Conservation (phyloP, 2,329 filamentous ascomycete genomes). For the Hortaea werneckii region DNA sequence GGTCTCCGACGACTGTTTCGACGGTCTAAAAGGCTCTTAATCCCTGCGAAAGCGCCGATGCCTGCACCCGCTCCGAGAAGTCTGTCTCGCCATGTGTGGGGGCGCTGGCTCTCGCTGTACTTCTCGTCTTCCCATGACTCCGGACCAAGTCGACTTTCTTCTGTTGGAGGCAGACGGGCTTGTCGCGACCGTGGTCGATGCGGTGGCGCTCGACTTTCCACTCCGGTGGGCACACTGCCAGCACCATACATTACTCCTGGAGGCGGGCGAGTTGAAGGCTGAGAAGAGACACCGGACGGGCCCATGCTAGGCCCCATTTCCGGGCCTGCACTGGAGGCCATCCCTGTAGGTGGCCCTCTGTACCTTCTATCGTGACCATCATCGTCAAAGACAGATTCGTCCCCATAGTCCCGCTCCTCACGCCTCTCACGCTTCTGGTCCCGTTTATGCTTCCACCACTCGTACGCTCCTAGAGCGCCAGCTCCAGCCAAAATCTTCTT, state of each 20-base stretch:
- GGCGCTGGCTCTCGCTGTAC: conserved; percentile 20
- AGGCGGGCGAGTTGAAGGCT: conserved; percentile 8
- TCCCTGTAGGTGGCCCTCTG: neutral
- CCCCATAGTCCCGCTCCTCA: conserved; percentile 12
- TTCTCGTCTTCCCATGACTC: conserved; percentile 34
- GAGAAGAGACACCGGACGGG: conserved; percentile 4
- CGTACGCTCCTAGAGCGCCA: conserved; percentile 47
- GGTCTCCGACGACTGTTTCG: conserved; percentile 37
- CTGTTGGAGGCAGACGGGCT: neutral
- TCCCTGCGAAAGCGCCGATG: conserved; percentile 28
- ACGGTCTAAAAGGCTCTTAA: conserved; percentile 47
- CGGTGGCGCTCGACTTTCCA: conserved; percentile 2
- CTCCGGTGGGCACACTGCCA: conserved; percentile 5
- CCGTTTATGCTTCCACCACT: conserved; percentile 39
- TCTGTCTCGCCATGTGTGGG: conserved; percentile 35
- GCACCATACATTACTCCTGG: conserved; percentile 7
- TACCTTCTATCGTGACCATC: conserved; percentile 2
- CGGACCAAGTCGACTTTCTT: conserved; percentile 16
- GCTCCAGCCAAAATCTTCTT: conserved; percentile 43
- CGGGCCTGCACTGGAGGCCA: neutral
- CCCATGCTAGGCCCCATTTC: neutral
- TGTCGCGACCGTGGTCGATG: neutral
- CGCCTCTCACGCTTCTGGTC: conserved; percentile 21
- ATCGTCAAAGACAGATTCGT: conserved; percentile 5
- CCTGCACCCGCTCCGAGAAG: conserved; percentile 37